Percentiles rank a stretch among this genome's conserved stretches.
Conservation (phyloP, 257 asterid genomes). For the Solanum corneliomulleri region DNA sequence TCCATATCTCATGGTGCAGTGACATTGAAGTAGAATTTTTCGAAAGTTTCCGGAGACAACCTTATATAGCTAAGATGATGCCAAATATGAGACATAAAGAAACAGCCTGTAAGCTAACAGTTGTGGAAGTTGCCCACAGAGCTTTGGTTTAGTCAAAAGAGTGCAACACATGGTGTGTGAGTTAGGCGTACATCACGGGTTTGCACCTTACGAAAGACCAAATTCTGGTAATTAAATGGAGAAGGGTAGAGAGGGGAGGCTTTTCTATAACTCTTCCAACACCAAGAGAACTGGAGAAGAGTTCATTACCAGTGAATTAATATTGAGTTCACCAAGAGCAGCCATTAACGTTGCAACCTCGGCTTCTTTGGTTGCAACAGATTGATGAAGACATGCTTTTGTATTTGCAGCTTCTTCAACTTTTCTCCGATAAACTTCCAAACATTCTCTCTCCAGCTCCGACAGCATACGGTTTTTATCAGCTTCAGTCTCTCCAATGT, state of each 20-base stretch:
- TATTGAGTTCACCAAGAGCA: slow-evolving; percentile 4
- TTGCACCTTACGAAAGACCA: background rate
- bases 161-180: background rate
- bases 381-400: background rate
- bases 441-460: background rate
- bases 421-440: background rate
- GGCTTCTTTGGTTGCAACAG: background rate
- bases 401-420: background rate
- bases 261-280: background rate
- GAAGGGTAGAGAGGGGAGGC: background rate
- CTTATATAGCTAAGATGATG: background rate
- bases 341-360: slow-evolving; percentile 7
- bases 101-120: background rate
- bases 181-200: background rate
- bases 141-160: background rate
- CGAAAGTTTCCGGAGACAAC: background rate
- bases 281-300: background rate
- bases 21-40: background rate
- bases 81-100: background rate
- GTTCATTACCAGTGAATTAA: background rate
- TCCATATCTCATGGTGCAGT: background rate
- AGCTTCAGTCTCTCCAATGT: background rate
- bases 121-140: background rate
- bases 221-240: background rate
- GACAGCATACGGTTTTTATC: background rate